Percentiles rank a stretch among this genome's conserved stretches.
phyloP scores from a whole-genome alignment of 352 stramenopile genomes.

The Phytopythium montanum region DNA sequence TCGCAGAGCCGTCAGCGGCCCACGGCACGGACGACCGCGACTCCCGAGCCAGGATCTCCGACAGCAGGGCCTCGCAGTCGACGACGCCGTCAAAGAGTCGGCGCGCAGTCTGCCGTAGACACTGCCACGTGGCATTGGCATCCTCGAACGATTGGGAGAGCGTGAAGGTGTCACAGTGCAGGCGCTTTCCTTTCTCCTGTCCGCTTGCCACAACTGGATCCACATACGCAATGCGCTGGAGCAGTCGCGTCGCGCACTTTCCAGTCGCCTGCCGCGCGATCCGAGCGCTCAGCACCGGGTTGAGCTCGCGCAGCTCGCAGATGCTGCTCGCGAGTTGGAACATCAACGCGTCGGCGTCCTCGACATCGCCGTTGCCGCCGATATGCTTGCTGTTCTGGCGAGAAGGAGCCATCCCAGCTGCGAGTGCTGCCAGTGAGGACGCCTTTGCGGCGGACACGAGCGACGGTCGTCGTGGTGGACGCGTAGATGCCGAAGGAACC shows the following conservation, averaged over 20 bases:
- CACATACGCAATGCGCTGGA: background rate
- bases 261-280: background rate
- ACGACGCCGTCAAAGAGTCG: background rate
- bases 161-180: background rate
- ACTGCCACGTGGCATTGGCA: slow-evolving; percentile 7
- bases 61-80: slow-evolving; percentile 10
- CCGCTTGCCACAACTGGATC: background rate
- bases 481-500: background rate
- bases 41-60: slow-evolving; percentile 10
- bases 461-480: background rate
- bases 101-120: slow-evolving; percentile 18
- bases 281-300: background rate
- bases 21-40: background rate
- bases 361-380: background rate
- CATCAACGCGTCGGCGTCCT: background rate
- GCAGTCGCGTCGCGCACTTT: background rate
- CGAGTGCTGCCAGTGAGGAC: background rate
- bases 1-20: background rate
- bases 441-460: background rate
- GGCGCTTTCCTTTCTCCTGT: slow-evolving; percentile 13
- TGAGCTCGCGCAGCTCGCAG: background rate
- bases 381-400: background rate
- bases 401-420: background rate
- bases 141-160: slow-evolving; percentile 11
- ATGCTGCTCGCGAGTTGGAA: slow-evolving; percentile 1